These are phyloP conservation scores for Xanthoparmelia taractica DNA, from an alignment of 495 filamentous ascomycete species.

Conservation along the genomic window DNA sequence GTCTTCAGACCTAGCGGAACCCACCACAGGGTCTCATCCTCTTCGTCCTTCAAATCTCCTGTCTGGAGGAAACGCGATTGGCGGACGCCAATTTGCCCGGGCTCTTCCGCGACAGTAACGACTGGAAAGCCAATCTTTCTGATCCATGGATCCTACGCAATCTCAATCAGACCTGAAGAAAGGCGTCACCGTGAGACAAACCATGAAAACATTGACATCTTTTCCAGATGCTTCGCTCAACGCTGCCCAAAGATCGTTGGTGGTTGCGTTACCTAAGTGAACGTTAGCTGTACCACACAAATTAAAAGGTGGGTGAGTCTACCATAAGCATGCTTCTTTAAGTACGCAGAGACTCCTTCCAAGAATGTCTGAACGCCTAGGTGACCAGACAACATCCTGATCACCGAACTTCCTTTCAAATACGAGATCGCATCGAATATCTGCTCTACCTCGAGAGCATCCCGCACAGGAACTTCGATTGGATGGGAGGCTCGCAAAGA, in stretches of 20 bases:
- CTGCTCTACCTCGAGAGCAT: constrained; percentile 79
- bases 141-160: constrained; percentile 70
- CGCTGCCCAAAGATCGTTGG: constrained; percentile 86
- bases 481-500: constrained; percentile 84
- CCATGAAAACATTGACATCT: constrained; percentile 82
- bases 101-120: constrained; percentile 73
- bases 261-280: constrained; percentile 65
- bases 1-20: constrained; percentile 75
- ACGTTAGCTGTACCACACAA: not conserved
- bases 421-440: constrained; percentile 96
- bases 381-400: constrained; percentile 86
- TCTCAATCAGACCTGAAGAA: not conserved
- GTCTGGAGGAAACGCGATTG: constrained; percentile 85
- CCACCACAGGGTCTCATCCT: constrained; percentile 95
- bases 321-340: constrained; percentile 77
- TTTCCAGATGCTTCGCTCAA: constrained; percentile 81
- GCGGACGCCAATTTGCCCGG: constrained; percentile 68
- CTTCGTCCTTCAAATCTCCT: constrained; percentile 82
- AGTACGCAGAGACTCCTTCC: constrained; percentile 76
- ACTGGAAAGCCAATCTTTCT: constrained; percentile 90
- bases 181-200: constrained; percentile 26
- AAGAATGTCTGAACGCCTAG: constrained; percentile 82
- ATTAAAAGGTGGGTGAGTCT: not conserved
- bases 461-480: constrained; percentile 85
- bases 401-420: constrained; percentile 87